Evolutionary conservation across 495 filamentous ascomycete species (phyloP), one percentile per base, ranked within the genome.

Genomic region (Opeltia flavorubescens): DNA sequence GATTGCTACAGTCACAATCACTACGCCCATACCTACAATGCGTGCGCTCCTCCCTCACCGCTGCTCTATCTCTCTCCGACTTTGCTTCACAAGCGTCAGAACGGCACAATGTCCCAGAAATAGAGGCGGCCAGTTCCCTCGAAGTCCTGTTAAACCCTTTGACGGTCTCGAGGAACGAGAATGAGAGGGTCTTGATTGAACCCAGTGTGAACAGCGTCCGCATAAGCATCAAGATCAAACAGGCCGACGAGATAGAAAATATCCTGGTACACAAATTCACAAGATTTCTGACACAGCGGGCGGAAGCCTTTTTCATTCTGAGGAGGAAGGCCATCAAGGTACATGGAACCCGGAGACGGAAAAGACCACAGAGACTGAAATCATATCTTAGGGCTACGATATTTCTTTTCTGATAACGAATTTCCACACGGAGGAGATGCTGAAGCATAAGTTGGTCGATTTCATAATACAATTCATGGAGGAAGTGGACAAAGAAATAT

Each of bases 401-500:
- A 99, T 99, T 59, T 95, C 88, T 2, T 96, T 99, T 72, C 66
- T 99, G 56, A 89, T 99, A 55, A 96, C 93, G 12, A 96, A 99
- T 63, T 87, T 86, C 71, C 91, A 99, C 56, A 95, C 89, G 15
- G 93, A 96, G 61, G 82, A 88, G 56, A 91, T 99, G 86, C 64
- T 96, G 58, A 96, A 95, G 69, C 87, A 98, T 59, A 95, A 98
- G 67, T 69, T 98, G 50, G 93, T 98, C 8, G 91, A 98, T 59
- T 98, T 98, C 57, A 91, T 96, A 50, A 94, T 99, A 50, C 81
- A 95, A 53, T 96, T 95, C 61, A 95, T 96, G 89, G 89, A 96
- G 66, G 93, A 99, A 58, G 91, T 96, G 25, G 91, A 96, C 59
- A 96, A 96, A 70, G 93, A 99, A 64, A 96, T 96, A 44, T 96